A percentile compares a stretch with the other conserved stretches of the same genome.
phyloP scores from a whole-genome alignment of 805 yeast genomes.

The Huiozyma sinensis region DNA sequence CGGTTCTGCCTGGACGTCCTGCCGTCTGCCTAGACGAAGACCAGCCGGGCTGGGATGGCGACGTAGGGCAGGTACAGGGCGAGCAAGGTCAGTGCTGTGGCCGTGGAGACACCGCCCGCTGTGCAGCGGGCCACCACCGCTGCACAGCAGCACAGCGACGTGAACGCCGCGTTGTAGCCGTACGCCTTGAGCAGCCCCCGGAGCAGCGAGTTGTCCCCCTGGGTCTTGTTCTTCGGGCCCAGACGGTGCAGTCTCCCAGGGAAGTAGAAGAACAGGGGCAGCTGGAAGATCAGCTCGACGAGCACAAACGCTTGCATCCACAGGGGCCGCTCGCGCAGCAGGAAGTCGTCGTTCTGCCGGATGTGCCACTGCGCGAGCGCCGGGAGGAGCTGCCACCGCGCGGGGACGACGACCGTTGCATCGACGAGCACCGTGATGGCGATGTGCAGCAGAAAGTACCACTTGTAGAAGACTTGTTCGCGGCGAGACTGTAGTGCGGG shows the following conservation, averaged over 20 bases:
- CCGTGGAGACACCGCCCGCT: background rate
- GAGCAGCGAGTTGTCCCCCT: background rate
- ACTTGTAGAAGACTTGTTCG: conserved; percentile 30
- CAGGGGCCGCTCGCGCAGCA: conserved; percentile 45
- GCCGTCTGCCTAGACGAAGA: too few species aligned
- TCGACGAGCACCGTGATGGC: conserved; percentile 72
- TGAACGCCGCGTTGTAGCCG: conserved; percentile 73
- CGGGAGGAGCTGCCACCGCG: conserved; percentile 34
- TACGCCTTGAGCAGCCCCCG: conserved; percentile 38
- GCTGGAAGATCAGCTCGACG: conserved; percentile 63
- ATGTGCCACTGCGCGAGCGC: conserved; percentile 50
- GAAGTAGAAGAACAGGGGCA: conserved; percentile 59
- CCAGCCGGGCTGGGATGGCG: conserved; percentile 16
- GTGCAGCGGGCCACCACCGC: conserved; percentile 30
- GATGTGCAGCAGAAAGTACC: conserved; percentile 53
- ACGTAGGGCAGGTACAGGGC: conserved; percentile 24
- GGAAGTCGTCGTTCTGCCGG: conserved; percentile 55
- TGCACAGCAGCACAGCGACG: conserved; percentile 66
- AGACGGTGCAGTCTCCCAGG: conserved; percentile 30
- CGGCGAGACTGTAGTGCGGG: background rate
- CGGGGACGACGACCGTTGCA: conserved; percentile 58
- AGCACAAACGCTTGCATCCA: conserved; percentile 71
- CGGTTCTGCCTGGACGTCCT: too few species aligned
- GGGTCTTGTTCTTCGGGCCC: conserved; percentile 16
- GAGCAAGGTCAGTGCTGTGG: conserved; percentile 3